A percentile compares a stretch with the other conserved stretches of the same genome.
These are phyloP conservation scores for Handroanthus guayacan DNA, from an alignment of 257 asterid species.

Conservation along the genomic window DNA sequence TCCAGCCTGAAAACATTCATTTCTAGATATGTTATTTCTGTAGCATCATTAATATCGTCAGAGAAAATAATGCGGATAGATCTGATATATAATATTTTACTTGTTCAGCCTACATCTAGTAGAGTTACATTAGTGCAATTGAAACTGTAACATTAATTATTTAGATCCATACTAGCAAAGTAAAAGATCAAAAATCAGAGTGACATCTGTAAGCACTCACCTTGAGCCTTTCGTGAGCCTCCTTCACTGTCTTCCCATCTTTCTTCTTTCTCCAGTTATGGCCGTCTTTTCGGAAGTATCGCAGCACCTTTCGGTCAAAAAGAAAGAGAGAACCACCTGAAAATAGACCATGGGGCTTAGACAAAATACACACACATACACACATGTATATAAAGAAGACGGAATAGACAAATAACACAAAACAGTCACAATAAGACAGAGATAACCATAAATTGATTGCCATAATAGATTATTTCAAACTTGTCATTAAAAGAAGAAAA, in stretches of 20 bases:
- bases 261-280: conserved; percentile 96
- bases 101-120: conserved; percentile 14
- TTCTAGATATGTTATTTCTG: conserved; percentile 35
- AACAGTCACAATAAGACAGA: neutral
- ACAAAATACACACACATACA: neutral
- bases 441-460: conserved; percentile 9
- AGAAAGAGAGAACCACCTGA: conserved; percentile 94
- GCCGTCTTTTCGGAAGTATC: conserved; percentile 93
- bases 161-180: conserved; percentile 21
- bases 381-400: conserved; percentile 4
- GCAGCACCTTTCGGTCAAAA: conserved; percentile 88
- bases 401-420: conserved; percentile 18
- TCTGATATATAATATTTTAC: conserved; percentile 6
- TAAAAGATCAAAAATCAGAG: conserved; percentile 30
- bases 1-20: conserved; percentile 69
- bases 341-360: conserved; percentile 14
- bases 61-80: conserved; percentile 19
- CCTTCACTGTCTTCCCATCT: conserved; percentile 95
- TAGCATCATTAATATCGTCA: conserved; percentile 37
- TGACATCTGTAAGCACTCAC: conserved; percentile 43
- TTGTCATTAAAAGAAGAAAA: neutral
- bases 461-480: conserved; percentile 2
- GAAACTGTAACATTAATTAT: conserved; percentile 19
- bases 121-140: conserved; percentile 18
- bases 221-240: conserved; percentile 98